Evolutionary conservation across 805 yeast species (phyloP).

Genomic region (Yamadazyma sp.): DNA sequence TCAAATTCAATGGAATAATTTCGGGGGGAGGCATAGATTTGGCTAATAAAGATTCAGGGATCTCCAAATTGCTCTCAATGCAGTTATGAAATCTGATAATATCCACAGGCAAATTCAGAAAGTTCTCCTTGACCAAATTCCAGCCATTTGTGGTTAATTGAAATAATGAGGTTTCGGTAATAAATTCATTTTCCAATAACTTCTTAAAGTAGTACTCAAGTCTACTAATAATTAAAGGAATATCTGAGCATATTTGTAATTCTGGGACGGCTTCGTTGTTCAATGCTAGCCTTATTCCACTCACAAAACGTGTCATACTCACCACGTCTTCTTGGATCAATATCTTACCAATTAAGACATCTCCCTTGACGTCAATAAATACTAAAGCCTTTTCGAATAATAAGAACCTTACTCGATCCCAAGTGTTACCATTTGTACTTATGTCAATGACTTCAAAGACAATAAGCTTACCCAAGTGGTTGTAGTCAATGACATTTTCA

Average conservation of each 20-base stretch:
- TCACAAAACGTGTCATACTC: constrained; percentile 21
- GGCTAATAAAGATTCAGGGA: constrained; percentile 40
- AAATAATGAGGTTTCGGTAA: constrained; percentile 32
- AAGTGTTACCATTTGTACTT: constrained; percentile 42
- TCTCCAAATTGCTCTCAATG: constrained; percentile 36
- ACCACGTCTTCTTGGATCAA: constrained; percentile 36
- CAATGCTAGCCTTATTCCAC: constrained; percentile 31
- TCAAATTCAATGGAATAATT: constrained; percentile 37
- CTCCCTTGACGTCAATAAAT: constrained; percentile 40
- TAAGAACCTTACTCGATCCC: constrained; percentile 38
- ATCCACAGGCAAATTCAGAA: constrained; percentile 36
- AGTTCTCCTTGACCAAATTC: constrained; percentile 36
- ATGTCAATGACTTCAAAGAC: constrained; percentile 45
- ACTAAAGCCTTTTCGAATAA: constrained; percentile 33
- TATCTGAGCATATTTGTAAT: constrained; percentile 31
- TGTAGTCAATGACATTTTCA: constrained; percentile 13
- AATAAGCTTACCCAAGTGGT: constrained; percentile 24
- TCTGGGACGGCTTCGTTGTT: constrained; percentile 47
- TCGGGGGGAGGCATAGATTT: constrained; percentile 44
- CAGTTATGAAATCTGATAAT: constrained; percentile 37
- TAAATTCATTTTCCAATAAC: constrained; percentile 15
- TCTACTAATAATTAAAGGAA: constrained; percentile 34
- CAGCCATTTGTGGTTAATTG: constrained; percentile 55
- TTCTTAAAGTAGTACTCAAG: constrained; percentile 39
- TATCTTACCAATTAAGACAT: constrained; percentile 45